Conservation (phyloP, 2,329 filamentous ascomycete genomes). For the Diaporthe sp. region DNA sequence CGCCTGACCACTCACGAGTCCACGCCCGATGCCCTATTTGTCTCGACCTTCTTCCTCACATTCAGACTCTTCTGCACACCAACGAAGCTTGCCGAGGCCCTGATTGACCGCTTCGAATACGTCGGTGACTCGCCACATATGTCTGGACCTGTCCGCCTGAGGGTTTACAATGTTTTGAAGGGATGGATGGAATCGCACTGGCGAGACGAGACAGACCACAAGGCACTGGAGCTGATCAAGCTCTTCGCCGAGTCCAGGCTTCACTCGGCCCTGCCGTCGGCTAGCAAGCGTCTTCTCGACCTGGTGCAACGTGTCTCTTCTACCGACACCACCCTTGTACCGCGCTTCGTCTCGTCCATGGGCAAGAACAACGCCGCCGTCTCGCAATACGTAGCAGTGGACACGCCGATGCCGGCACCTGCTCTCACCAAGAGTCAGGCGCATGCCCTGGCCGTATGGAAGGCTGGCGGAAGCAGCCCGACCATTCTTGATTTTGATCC, state of each 20-base stretch:
- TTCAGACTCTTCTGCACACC: slow-evolving; percentile 94
- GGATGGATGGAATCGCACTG: slow-evolving; percentile 98
- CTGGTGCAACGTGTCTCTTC: slow-evolving; percentile 81
- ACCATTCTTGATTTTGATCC: slow-evolving; percentile 92
- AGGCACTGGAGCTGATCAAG: slow-evolving; percentile 81
- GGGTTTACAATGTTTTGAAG: slow-evolving; percentile 97
- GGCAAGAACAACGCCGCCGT: slow-evolving; percentile 87
- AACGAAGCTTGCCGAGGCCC: slow-evolving; percentile 79
- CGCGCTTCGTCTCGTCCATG: slow-evolving; percentile 86
- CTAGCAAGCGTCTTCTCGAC: slow-evolving; percentile 84
- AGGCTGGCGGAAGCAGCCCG: slow-evolving; percentile 76
- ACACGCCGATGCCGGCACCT: slow-evolving; percentile 79
- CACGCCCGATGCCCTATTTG: slow-evolving; percentile 91
- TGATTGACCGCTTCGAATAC: slow-evolving; percentile 95
- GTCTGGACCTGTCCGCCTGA: slow-evolving; percentile 84
- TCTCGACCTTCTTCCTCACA: slow-evolving; percentile 95
- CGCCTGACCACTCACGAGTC: slow-evolving; percentile 93
- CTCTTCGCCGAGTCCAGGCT: slow-evolving; percentile 85
- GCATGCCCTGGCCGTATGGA: slow-evolving; percentile 80
- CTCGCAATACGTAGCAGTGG: slow-evolving; percentile 77
- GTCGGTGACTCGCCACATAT: slow-evolving; percentile 83
- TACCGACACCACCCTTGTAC: slow-evolving; percentile 81
- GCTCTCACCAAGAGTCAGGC: slow-evolving; percentile 83
- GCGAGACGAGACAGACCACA: slow-evolving; percentile 84
- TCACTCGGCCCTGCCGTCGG: slow-evolving; percentile 76